A percentile compares a stretch with the other conserved stretches of the same genome.
phyloP scores from a whole-genome alignment of 495 filamentous ascomycete genomes.

The Xylaria cubensis region DNA sequence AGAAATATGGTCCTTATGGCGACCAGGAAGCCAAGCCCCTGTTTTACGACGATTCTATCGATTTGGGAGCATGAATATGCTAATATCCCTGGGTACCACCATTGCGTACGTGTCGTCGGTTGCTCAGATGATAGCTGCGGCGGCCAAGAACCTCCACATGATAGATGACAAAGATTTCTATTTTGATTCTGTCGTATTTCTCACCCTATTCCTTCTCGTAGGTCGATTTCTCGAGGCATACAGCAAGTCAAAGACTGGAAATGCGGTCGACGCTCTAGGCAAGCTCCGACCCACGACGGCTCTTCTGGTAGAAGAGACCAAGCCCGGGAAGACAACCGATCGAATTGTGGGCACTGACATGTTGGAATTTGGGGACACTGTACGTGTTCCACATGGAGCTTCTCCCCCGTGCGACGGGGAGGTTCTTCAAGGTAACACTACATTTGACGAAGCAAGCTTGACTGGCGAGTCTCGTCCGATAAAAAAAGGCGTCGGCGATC shows the following conservation, averaged over 20 bases:
- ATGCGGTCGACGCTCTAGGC: conserved; percentile 81
- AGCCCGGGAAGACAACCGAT: conserved; percentile 40
- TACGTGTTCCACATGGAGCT: conserved; percentile 76
- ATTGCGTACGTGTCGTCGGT: conserved; percentile 89
- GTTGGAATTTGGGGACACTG: conserved; percentile 82
- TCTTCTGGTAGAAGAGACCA: conserved; percentile 62
- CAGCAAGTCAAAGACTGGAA: conserved; percentile 89
- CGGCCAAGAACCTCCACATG: conserved; percentile 44
- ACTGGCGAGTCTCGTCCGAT: conserved; percentile 87
- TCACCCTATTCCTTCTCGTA: conserved; percentile 89
- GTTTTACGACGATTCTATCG: conserved; percentile 80
- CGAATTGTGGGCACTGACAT: conserved; percentile 68
- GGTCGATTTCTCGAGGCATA: conserved; percentile 84
- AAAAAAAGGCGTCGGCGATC: conserved; percentile 71
- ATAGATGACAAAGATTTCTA: conserved; percentile 70
- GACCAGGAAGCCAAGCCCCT: conserved; percentile 77
- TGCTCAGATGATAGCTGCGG: conserved; percentile 76
- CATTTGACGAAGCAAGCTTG: conserved; percentile 88
- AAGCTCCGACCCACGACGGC: conserved; percentile 84
- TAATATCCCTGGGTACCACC: conserved; percentile 86
- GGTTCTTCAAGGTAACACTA: conserved; percentile 67
- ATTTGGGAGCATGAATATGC: conserved; percentile 96
- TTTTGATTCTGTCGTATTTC: conserved; percentile 93
- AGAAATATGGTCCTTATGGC: conserved; percentile 82
- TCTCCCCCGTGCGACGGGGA: conserved; percentile 87